These are phyloP conservation scores for Xylaria acuta DNA, from an alignment of 495 filamentous ascomycete genomes.

Conservation along the genomic window DNA sequence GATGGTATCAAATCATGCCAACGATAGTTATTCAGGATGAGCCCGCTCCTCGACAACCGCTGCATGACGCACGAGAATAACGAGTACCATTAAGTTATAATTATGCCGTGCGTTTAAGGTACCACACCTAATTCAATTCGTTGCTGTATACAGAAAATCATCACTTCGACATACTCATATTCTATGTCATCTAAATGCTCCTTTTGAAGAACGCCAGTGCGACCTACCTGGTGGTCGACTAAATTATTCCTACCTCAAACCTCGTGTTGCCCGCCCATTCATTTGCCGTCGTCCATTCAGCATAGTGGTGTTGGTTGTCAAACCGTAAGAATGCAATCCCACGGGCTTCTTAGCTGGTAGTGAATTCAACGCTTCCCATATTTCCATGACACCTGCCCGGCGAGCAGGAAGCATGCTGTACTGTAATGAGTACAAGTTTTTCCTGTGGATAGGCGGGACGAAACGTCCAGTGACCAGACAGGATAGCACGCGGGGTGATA, in stretches of 20 bases:
- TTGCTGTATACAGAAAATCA: slow-evolving; percentile 33
- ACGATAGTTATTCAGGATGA: background rate
- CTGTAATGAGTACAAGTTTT: slow-evolving; percentile 94
- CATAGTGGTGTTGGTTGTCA: slow-evolving; percentile 20
- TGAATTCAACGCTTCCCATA: slow-evolving; percentile 73
- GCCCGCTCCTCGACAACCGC: background rate
- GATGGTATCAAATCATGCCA: background rate
- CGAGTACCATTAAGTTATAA: background rate
- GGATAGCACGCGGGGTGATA: slow-evolving; percentile 84
- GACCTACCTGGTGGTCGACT: background rate
- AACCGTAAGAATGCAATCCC: slow-evolving; percentile 29
- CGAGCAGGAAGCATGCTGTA: slow-evolving; percentile 95
- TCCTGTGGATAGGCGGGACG: slow-evolving; percentile 87
- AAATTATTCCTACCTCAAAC: slow-evolving; percentile 23
- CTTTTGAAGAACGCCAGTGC: slow-evolving; percentile 6
- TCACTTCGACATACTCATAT: slow-evolving; percentile 18
- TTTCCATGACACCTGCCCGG: slow-evolving; percentile 78
- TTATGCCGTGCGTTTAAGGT: slow-evolving; percentile 20
- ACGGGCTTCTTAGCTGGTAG: slow-evolving; percentile 54
- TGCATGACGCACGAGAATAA: background rate
- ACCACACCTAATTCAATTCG: background rate
- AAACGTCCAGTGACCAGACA: slow-evolving; percentile 89
- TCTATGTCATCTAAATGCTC: slow-evolving; percentile 23
- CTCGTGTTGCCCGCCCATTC: slow-evolving; percentile 37
- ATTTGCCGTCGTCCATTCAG: slow-evolving; percentile 37